A percentile compares a stretch with the other conserved stretches of the same genome.
Evolutionary conservation across 2,329 filamentous ascomycete species (phyloP).

Genomic region (Ascochyta rabiei): DNA sequence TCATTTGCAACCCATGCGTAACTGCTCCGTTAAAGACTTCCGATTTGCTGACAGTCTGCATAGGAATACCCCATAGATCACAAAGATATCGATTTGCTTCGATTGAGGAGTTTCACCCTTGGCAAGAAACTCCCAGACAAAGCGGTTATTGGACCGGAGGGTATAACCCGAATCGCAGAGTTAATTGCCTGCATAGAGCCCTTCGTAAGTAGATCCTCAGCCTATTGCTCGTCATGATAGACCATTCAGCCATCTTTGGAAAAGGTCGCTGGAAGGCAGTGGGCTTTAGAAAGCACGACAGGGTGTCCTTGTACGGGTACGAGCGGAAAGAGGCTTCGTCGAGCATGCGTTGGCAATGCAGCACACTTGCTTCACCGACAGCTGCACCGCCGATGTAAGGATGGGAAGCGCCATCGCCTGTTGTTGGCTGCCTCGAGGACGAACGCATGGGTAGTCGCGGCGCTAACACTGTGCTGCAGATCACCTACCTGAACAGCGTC

Average conservation of each 20-base stretch:
- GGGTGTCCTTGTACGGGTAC: constrained; percentile 27
- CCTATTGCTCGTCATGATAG: background rate
- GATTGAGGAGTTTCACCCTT: constrained; percentile 79
- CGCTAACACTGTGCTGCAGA: constrained; percentile 46
- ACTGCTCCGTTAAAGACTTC: background rate
- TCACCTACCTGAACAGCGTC: constrained; percentile 57
- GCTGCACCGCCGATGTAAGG: constrained; percentile 23
- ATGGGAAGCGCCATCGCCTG: constrained; percentile 13
- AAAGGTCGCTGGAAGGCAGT: constrained; percentile 6
- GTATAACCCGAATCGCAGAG: constrained; percentile 68
- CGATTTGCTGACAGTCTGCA: constrained; percentile 31
- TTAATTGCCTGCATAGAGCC: constrained; percentile 73
- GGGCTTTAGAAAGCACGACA: constrained; percentile 5
- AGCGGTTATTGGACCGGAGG: constrained; percentile 66
- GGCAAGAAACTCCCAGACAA: constrained; percentile 68
- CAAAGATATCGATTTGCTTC: constrained; percentile 78
- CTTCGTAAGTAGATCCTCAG: constrained; percentile 68
- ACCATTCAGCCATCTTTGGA: background rate
- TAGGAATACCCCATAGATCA: constrained; percentile 79
- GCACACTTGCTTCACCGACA: constrained; percentile 31
- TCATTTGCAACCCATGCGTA: background rate
- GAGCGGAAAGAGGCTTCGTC: constrained; percentile 22
- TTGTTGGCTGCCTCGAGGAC: constrained; percentile 17
- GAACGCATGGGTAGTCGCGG: constrained; percentile 18
- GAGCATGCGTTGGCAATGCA: constrained; percentile 45